Evolutionary conservation across 2,329 filamentous ascomycete genomes (phyloP).

Genomic region (Colletotrichum australisinense): DNA sequence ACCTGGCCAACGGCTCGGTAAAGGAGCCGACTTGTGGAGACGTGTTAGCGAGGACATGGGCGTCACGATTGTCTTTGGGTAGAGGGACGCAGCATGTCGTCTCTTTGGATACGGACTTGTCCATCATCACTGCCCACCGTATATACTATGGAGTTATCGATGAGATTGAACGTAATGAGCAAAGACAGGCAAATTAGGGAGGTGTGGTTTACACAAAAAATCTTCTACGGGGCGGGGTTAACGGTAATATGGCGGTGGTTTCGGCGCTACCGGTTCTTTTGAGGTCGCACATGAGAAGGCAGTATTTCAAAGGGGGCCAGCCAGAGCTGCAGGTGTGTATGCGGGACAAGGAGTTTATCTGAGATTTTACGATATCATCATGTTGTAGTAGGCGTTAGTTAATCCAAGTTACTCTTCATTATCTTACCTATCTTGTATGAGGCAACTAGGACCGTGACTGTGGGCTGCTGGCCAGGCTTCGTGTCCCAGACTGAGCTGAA

Average conservation of each 20-base stretch:
- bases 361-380: background rate
- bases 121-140: background rate
- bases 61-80: constrained; percentile 70
- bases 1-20: constrained; percentile 29
- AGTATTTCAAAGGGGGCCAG: background rate
- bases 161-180: constrained; percentile 11
- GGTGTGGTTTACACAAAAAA: constrained; percentile 22
- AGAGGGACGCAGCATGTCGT: constrained; percentile 37
- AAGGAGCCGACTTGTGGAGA: constrained; percentile 62
- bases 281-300: background rate
- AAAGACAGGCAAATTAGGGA: background rate
- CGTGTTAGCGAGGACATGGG: constrained; percentile 68
- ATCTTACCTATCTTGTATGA: too few relatives aligned
- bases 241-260: background rate
- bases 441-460: too few relatives aligned
- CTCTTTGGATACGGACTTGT: background rate
- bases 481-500: too few relatives aligned
- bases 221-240: background rate
- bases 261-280: constrained; percentile 10
- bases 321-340: background rate
- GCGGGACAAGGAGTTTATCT: background rate
- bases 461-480: too few relatives aligned
- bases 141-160: background rate
- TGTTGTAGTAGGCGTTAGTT: background rate
- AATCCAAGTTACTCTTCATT: background rate